Evolutionary conservation across 768 basidiomycete genomes (phyloP), one percentile per base, ranked within the genome.

Genomic region (Tulasnella sp.): DNA sequence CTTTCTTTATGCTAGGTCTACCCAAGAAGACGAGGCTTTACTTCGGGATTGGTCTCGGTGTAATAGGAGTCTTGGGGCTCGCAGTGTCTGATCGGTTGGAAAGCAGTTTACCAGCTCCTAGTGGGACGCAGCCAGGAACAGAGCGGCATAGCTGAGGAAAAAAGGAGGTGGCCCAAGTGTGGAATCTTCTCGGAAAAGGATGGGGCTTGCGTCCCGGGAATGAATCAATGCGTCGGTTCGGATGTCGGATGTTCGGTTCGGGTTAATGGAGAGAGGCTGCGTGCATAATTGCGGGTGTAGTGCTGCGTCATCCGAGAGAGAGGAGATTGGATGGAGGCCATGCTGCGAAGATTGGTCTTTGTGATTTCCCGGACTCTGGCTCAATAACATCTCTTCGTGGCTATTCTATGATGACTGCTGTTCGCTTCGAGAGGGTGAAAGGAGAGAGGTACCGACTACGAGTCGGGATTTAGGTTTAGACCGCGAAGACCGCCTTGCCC

Each of bases 21-120:
- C 75, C 75, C 5, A 68, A 38, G 34, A 38, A 67, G 38, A 76
- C 75, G 34, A 40, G 67, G 40, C 64, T 76, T 15, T 76, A 76
- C 40, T 76, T 76, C 67, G 67, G 75, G 29, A 22, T 76, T 40
- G 75, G 75, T 3, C 25, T 76, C 22, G 75, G 38, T n/a, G 67
- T 31, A 19, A 54, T 76, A 34, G 75, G 75, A 25, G 40, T 67
- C 36, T 7, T 70, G 29, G 75, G 75, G 34, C 42, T 76, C 1
- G n/a, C 29, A 25, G 40, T 76, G 39, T 76, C 75, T 3, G 75
- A 76, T n/a, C 38, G 29, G 25, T 36, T 76, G 37, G 75, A 76
- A 40, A 64, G 40, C n/a, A 76, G 17, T 34, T 76, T 12, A 64
- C 25, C 31, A 31, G 58, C 58, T 64, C 29, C 29, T 11, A 64